Percentiles rank a stretch among this genome's conserved stretches.
Conservation (phyloP, 148 eudicot species). For the Camellia japonica region DNA sequence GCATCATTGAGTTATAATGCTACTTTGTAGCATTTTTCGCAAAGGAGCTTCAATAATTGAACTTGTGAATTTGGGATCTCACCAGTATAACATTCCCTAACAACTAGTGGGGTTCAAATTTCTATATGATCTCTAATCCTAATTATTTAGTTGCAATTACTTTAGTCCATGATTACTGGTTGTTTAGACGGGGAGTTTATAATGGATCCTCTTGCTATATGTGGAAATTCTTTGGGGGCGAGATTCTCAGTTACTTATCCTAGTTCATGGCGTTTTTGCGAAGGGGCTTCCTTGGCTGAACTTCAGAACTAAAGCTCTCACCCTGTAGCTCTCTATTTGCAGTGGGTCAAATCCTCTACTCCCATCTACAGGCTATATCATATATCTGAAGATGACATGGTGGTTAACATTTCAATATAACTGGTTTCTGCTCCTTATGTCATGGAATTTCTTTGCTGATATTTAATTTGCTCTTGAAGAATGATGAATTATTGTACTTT, state of each 20-base stretch:
- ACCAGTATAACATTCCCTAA: conserved; percentile 29
- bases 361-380: conserved; percentile 31
- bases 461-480: conserved; percentile 45
- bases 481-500: conserved; percentile 27
- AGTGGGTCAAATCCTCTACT: conserved; percentile 45
- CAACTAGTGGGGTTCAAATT: conserved; percentile 25
- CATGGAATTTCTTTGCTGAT: conserved; percentile 38
- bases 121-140: conserved; percentile 15
- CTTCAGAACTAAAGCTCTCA: conserved; percentile 48
- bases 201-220: conserved; percentile 36
- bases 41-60: conserved; percentile 40
- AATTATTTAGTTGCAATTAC: conserved; percentile 24
- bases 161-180: conserved; percentile 38
- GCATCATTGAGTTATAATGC: conserved; percentile 24
- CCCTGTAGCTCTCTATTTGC: conserved; percentile 30
- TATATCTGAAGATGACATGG: conserved; percentile 33
- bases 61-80: conserved; percentile 22
- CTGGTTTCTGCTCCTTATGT: conserved; percentile 43
- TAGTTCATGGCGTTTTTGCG: conserved; percentile 37
- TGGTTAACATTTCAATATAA: conserved; percentile 40
- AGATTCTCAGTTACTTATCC: conserved; percentile 27
- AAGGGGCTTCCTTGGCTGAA: conserved; percentile 45
- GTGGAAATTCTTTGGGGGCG: conserved; percentile 37
- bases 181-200: conserved; percentile 34
- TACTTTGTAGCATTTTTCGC: conserved; percentile 20